Evolutionary conservation across 2,329 filamentous ascomycete species (phyloP).

Genomic region (Pyricularia grisea): DNA sequence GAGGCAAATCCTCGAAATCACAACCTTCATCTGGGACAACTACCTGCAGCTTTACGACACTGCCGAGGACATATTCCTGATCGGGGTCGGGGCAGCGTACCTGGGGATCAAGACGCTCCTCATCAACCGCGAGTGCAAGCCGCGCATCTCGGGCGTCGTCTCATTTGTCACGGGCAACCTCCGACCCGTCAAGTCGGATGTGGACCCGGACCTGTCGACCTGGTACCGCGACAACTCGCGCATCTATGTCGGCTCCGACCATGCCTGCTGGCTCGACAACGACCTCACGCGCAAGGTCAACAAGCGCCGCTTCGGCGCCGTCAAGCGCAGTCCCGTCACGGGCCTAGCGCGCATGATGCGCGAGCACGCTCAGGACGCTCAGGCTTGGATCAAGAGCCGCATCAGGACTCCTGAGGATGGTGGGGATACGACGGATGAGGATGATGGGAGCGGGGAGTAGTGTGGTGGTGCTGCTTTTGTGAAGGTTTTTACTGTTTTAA

Average conservation of each 20-base stretch:
- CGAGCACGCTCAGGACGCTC: conserved; percentile 39
- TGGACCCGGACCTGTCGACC: conserved; percentile 57
- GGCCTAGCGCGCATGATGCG: conserved; percentile 49
- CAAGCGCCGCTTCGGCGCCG: conserved; percentile 51
- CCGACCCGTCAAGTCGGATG: conserved; percentile 69
- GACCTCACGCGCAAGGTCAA: conserved; percentile 49
- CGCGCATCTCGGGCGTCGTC: conserved; percentile 61
- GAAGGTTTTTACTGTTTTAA: neutral
- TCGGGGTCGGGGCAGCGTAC: conserved; percentile 87
- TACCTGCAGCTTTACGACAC: conserved; percentile 74
- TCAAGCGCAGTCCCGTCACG: conserved; percentile 38
- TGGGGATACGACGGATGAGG: conserved; percentile 41
- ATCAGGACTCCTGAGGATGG: conserved; percentile 17
- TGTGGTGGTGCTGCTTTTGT: neutral
- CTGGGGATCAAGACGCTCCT: conserved; percentile 74
- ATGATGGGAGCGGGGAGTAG: conserved; percentile 13
- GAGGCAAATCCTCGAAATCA: conserved; percentile 59
- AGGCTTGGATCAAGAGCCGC: conserved; percentile 38
- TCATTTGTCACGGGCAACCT: conserved; percentile 75
- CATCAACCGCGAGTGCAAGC: conserved; percentile 62
- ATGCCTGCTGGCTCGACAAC: conserved; percentile 64
- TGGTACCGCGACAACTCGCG: conserved; percentile 82
- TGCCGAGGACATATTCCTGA: conserved; percentile 66
- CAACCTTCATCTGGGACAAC: conserved; percentile 92
- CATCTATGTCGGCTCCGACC: conserved; percentile 67